phyloP scores from a whole-genome alignment of 257 asterid genomes.

The Salvia hispanica region DNA sequence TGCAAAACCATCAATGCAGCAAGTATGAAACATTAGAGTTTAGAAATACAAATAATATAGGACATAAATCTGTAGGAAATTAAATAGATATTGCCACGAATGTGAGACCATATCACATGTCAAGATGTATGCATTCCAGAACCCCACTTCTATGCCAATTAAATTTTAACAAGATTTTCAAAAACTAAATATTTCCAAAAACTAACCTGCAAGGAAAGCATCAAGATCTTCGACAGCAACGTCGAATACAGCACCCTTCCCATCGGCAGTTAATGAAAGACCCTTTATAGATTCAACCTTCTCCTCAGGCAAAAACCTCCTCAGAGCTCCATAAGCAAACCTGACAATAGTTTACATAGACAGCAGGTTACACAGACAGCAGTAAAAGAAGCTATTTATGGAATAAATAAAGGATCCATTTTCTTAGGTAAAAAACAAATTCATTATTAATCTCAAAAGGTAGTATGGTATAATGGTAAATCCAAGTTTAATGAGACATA shows the following conservation, averaged over 20 bases:
- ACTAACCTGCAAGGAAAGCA: constrained; percentile 66
- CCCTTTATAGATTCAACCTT: constrained; percentile 90
- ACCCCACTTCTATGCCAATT: background rate
- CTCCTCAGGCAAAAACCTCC: constrained; percentile 88
- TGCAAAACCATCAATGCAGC: constrained; percentile 27
- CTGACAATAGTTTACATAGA: constrained; percentile 38
- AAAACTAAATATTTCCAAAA: constrained; percentile 6
- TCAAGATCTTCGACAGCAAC: constrained; percentile 70
- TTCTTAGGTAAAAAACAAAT: no score
- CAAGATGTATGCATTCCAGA: background rate
- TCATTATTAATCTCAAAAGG: no score
- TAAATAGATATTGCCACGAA: background rate
- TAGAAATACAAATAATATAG: background rate
- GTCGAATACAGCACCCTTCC: constrained; percentile 91
- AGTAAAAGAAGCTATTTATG: background rate
- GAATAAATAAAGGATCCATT: background rate
- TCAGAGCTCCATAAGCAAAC: constrained; percentile 61
- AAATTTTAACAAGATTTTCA: background rate
- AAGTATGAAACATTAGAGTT: background rate
- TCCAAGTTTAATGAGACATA: no score
- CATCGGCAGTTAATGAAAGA: constrained; percentile 84
- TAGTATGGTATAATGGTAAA: no score
- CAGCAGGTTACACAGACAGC: no score
- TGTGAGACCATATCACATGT: background rate
- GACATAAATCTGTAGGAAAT: background rate